These are phyloP conservation scores for Saitozyma podzolica DNA, from an alignment of 768 basidiomycete genomes.

Conservation along the genomic window DNA sequence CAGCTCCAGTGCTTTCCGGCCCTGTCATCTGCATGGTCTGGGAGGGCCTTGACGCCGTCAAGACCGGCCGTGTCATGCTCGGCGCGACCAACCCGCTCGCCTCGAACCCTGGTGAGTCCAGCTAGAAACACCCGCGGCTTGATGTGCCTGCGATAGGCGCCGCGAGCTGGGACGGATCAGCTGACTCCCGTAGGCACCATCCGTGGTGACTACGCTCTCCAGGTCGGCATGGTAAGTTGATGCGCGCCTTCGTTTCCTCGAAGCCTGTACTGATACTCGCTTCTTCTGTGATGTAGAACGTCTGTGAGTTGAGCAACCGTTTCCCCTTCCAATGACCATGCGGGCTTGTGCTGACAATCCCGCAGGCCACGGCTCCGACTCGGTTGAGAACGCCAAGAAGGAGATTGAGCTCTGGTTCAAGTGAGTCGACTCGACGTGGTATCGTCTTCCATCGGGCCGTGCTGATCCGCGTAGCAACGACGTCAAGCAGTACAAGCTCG, in stretches of 20 bases:
- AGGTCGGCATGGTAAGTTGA: conserved; percentile 65
- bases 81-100: conserved; percentile 95
- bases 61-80: conserved; percentile 91
- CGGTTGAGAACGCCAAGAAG: conserved; percentile 63
- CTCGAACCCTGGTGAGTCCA: conserved; percentile 77
- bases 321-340: background rate
- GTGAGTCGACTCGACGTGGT: conserved; percentile 22
- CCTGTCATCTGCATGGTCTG: conserved; percentile 86
- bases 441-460: background rate
- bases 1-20: conserved; percentile 57
- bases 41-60: conserved; percentile 69
- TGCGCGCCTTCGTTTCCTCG: background rate
- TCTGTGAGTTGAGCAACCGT: conserved; percentile 32
- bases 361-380: conserved; percentile 52
- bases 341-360: background rate
- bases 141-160: background rate
- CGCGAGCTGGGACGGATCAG: background rate
- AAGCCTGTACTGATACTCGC: background rate
- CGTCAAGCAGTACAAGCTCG: conserved; percentile 48
- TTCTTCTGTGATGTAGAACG: conserved; percentile 34
- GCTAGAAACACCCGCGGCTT: no score
- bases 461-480: conserved; percentile 33
- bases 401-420: conserved; percentile 80
- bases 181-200: conserved; percentile 67
- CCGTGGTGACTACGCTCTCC: conserved; percentile 91